phyloP scores from a whole-genome alignment of 139 green algal genomes.

The Tetraselmis chui region DNA sequence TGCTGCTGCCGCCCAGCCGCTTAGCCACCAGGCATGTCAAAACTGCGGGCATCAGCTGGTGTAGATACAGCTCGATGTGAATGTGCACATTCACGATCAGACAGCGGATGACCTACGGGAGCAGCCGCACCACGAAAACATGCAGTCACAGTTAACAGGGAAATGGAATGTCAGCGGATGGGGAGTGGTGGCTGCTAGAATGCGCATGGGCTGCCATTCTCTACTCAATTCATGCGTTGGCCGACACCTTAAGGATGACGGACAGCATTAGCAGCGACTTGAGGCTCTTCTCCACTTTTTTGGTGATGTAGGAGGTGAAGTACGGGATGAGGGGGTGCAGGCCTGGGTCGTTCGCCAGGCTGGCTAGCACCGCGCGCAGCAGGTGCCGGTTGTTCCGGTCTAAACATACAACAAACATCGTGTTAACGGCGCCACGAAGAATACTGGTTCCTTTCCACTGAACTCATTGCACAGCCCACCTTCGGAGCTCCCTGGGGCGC shows the following conservation, averaged over 20 bases:
- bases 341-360: constrained; percentile 55
- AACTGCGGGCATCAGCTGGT: constrained; percentile 74
- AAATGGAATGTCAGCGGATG: background rate
- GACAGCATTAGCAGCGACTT: background rate
- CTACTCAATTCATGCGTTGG: too few relatives aligned
- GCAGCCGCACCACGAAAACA: background rate
- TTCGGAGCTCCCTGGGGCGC: background rate
- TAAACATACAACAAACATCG: too few relatives aligned
- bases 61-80: constrained; percentile 70
- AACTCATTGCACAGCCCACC: too few relatives aligned
- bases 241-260: background rate
- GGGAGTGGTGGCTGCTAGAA: too few relatives aligned
- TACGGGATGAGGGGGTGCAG: constrained; percentile 79
- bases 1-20: constrained; percentile 34
- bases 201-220: too few relatives aligned
- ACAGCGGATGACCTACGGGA: background rate
- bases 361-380: constrained; percentile 35
- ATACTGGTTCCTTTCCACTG: too few relatives aligned
- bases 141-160: background rate
- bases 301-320: constrained; percentile 29
- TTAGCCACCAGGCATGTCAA: constrained; percentile 70
- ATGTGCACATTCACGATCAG: constrained; percentile 65
- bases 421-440: too few relatives aligned
- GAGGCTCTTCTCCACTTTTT: background rate
- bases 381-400: background rate